Evolutionary conservation across 116 monocot genomes (phyloP).

Genomic region (Cymodocea nodosa): DNA sequence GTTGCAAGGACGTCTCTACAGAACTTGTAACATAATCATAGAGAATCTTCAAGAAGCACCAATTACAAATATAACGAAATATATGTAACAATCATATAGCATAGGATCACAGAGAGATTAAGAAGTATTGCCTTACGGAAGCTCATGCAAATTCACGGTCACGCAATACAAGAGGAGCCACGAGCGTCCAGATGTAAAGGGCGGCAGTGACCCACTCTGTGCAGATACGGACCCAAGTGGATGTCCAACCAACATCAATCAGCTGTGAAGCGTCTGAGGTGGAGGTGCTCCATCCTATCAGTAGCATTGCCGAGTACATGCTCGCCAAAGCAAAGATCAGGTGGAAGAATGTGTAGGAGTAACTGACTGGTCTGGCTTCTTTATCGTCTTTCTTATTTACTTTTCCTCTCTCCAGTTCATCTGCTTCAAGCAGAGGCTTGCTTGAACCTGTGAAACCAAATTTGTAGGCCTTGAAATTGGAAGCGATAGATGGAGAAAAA

Average conservation of each 20-base stretch:
- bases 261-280: conserved; percentile 44
- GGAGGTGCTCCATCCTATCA: conserved; percentile 75
- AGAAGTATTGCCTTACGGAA: not conserved
- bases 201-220: conserved; percentile 87
- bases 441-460: conserved; percentile 33
- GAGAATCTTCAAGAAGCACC: too few relatives aligned
- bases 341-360: conserved; percentile 93
- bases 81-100: not conserved
- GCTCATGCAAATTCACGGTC: conserved; percentile 48
- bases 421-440: conserved; percentile 35
- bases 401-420: conserved; percentile 48
- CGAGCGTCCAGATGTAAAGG: conserved; percentile 76
- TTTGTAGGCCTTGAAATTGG: not conserved
- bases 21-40: too few relatives aligned
- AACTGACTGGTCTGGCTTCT: conserved; percentile 56
- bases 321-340: conserved; percentile 86
- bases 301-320: conserved; percentile 96
- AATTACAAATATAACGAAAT: too few relatives aligned
- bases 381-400: conserved; percentile 19
- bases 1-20: too few relatives aligned
- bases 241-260: conserved; percentile 93
- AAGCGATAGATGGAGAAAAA: not conserved
- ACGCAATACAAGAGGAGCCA: conserved; percentile 59
- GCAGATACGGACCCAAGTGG: conserved; percentile 80
- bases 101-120: not conserved